A percentile compares a stretch with the other conserved stretches of the same genome.
These are phyloP conservation scores for Ceratocystis destructans DNA, from an alignment of 2,329 filamentous ascomycete species.

Conservation along the genomic window DNA sequence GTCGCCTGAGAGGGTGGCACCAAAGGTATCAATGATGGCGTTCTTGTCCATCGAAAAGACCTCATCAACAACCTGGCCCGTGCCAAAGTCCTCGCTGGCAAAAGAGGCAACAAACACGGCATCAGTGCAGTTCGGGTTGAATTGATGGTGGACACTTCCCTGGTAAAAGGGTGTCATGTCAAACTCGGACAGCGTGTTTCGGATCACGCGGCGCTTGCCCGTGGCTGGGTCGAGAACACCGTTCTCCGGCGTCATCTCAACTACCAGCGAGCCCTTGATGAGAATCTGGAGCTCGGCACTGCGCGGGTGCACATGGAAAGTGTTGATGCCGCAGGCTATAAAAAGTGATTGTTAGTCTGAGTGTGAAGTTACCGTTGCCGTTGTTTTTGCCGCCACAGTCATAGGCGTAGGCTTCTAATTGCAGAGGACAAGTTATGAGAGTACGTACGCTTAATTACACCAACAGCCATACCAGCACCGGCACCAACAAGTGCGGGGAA, in stretches of 20 bases:
- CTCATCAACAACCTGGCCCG: slow-evolving; percentile 37
- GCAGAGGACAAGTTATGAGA: slow-evolving; percentile 14
- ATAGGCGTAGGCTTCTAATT: neutral
- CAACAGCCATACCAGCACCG: slow-evolving; percentile 37
- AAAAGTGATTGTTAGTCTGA: neutral
- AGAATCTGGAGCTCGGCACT: slow-evolving; percentile 41
- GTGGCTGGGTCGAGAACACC: slow-evolving; percentile 29
- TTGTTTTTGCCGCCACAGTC: no score
- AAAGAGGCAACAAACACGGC: slow-evolving; percentile 39
- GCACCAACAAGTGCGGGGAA: slow-evolving; percentile 44
- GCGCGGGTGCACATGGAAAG: slow-evolving; percentile 42
- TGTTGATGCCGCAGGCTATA: slow-evolving; percentile 41
- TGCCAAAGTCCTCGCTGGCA: slow-evolving; percentile 37
- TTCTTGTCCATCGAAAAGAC: slow-evolving; percentile 35
- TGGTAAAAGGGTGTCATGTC: slow-evolving; percentile 42
- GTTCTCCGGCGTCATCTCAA: slow-evolving; percentile 41
- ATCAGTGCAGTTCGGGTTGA: slow-evolving; percentile 40
- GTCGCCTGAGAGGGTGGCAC: slow-evolving; percentile 32
- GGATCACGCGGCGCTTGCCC: slow-evolving; percentile 31
- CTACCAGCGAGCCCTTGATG: slow-evolving; percentile 34
- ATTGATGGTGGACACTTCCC: slow-evolving; percentile 42
- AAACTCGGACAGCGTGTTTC: slow-evolving; percentile 30
- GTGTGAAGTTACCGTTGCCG: slow-evolving; percentile 7
- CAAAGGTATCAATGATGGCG: slow-evolving; percentile 35
- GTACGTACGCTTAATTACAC: slow-evolving; percentile 32